These are phyloP conservation scores for Diutina pseudorugosa DNA, from an alignment of 1,139 yeast genomes.

Conservation along the genomic window DNA sequence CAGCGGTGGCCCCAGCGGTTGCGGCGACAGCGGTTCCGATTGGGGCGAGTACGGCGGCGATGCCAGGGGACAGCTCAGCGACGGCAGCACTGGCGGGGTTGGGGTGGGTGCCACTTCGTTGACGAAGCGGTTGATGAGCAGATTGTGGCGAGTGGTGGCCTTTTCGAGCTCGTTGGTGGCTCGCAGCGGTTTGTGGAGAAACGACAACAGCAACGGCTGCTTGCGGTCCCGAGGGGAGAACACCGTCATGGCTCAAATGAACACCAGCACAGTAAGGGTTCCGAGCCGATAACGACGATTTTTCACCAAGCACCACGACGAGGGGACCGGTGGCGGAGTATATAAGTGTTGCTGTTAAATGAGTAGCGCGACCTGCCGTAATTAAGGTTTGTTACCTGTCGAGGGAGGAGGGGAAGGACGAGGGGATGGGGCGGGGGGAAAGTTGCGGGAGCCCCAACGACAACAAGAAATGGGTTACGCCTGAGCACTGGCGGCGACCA, in stretches of 20 bases:
- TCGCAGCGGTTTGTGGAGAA: constrained; percentile 31
- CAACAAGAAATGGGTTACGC: too few relatives aligned
- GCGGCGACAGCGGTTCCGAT: not conserved
- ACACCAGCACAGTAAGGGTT: not conserved
- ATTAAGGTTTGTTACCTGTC: not conserved
- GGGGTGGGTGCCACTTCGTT: not conserved
- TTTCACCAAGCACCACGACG: not conserved
- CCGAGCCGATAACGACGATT: not conserved
- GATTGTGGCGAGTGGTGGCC: constrained; percentile 24
- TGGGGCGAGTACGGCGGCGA: constrained; percentile 1
- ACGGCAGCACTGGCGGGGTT: not conserved
- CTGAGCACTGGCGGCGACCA: not conserved
- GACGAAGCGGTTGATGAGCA: constrained; percentile 13
- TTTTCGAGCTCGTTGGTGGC: constrained; percentile 19
- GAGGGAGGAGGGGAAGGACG: not conserved
- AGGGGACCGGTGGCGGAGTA: not conserved
- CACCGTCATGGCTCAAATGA: not conserved
- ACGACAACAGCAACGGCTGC: constrained; percentile 19
- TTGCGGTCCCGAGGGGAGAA: not conserved
- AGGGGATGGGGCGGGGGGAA: not conserved
- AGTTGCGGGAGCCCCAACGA: too few relatives aligned
- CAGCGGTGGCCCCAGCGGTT: not conserved
- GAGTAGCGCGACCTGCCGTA: not conserved
- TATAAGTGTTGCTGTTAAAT: not conserved
- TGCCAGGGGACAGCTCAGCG: constrained; percentile 1